A percentile compares a stretch with the other conserved stretches of the same genome.
Conservation (phyloP, 306 rosid genomes). For the Cicer yamashitae region DNA sequence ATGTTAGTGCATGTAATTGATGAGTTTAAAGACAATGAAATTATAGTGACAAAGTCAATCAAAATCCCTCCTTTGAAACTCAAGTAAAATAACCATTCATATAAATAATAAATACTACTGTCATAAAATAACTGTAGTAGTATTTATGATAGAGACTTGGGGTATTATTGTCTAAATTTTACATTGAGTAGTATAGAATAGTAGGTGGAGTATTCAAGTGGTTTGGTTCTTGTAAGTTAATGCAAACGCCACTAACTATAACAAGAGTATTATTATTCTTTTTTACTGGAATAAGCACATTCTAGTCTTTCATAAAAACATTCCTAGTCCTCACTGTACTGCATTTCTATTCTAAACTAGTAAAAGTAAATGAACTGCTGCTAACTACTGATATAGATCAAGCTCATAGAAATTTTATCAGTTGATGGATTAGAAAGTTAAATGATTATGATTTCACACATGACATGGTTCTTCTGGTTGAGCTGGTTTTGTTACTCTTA, state of each 20-base stretch:
- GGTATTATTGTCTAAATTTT: too few species aligned
- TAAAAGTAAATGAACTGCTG: too few species aligned
- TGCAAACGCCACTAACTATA: not conserved
- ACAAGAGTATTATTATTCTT: not conserved
- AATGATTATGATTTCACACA: conserved; percentile 24
- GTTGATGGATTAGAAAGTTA: conserved; percentile 24
- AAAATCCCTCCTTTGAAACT: too few species aligned
- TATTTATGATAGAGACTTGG: too few species aligned
- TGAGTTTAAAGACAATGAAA: not conserved
- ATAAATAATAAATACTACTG: too few species aligned
- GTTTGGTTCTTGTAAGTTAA: too few species aligned
- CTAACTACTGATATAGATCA: not conserved
- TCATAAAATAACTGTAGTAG: too few species aligned
- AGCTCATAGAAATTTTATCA: conserved; percentile 3
- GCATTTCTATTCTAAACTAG: too few species aligned
- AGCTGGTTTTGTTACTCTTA: conserved; percentile 39
- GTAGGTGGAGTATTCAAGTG: too few species aligned
- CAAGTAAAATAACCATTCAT: too few species aligned
- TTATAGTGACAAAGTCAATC: not conserved
- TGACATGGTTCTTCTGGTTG: conserved; percentile 28
- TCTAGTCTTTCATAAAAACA: not conserved
- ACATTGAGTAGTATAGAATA: too few species aligned
- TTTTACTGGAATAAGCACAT: not conserved
- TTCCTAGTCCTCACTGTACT: conserved; percentile 15
- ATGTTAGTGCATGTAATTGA: not conserved